Conservation (phyloP, 2,329 filamentous ascomycete genomes). For the Rutstroemia sydowiana region DNA sequence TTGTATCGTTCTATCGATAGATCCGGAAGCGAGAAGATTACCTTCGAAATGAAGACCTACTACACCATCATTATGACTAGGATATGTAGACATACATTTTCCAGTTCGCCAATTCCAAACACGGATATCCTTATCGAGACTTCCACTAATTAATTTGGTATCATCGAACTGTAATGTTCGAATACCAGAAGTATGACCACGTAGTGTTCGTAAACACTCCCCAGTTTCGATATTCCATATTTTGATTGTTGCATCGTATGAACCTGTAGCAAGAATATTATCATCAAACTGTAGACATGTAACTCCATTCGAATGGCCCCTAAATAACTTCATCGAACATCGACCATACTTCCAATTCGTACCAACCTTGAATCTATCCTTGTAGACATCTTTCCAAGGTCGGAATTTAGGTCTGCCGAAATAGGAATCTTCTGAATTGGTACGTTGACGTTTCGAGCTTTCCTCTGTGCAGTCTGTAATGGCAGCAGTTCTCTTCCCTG, state of each 20-base stretch:
- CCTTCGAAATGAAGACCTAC: slow-evolving; percentile 83
- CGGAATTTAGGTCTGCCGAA: slow-evolving; percentile 44
- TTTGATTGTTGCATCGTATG: slow-evolving; percentile 90
- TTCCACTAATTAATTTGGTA: slow-evolving; percentile 82
- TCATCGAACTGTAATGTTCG: slow-evolving; percentile 90
- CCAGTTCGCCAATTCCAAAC: slow-evolving; percentile 98
- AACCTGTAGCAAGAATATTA: slow-evolving; percentile 84
- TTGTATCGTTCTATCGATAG: slow-evolving; percentile 81
- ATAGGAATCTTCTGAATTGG: slow-evolving; percentile 18
- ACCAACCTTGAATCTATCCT: slow-evolving; percentile 89
- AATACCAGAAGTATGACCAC: slow-evolving; percentile 75
- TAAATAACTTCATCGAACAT: slow-evolving; percentile 76
- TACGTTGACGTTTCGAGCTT: slow-evolving; percentile 21
- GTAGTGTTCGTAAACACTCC: slow-evolving; percentile 75
- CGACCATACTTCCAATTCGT: slow-evolving; percentile 97
- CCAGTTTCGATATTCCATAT: slow-evolving; percentile 93
- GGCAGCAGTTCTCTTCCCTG: slow-evolving; percentile 22
- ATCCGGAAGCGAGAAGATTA: slow-evolving; percentile 79
- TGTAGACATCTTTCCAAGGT: slow-evolving; percentile 96
- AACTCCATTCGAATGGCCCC: slow-evolving; percentile 81
- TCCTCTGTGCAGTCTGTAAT: slow-evolving; percentile 15
- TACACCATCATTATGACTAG: slow-evolving; percentile 73
- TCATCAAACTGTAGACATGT: slow-evolving; percentile 68
- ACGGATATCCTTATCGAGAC: slow-evolving; percentile 78
- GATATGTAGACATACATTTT: slow-evolving; percentile 72